A percentile compares a stretch with the other conserved stretches of the same genome.
Conservation (phyloP, 208 protist species). For the Leishmania lainsoni region DNA sequence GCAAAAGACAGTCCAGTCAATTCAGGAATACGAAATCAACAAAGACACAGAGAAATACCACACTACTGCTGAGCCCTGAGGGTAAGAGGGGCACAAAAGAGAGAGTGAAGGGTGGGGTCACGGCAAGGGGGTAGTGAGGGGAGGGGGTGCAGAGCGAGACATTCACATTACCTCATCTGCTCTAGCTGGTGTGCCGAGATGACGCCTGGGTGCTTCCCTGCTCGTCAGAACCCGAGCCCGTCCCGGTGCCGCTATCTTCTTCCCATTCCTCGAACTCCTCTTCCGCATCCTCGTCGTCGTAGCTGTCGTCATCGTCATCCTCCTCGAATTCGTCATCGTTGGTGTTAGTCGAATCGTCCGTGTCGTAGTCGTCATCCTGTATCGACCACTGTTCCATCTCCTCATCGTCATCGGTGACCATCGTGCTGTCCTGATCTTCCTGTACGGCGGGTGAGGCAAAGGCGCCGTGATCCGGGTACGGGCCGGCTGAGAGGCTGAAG, state of each 20-base stretch:
- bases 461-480: conserved; percentile 54
- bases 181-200: neutral
- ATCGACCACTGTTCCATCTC: conserved; percentile 45
- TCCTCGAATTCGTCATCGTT: conserved; percentile 31
- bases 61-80: neutral
- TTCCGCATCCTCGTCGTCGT: conserved; percentile 21
- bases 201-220: conserved; percentile 4
- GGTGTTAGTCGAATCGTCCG: conserved; percentile 21
- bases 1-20: neutral
- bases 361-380: conserved; percentile 41
- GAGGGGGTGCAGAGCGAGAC: neutral
- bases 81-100: neutral
- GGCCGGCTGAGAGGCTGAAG: conserved; percentile 81
- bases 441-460: conserved; percentile 64
- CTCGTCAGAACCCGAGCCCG: conserved; percentile 5
- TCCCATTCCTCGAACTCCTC: conserved; percentile 10
- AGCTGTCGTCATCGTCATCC: conserved; percentile 29
- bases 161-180: neutral
- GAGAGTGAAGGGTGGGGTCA: neutral
- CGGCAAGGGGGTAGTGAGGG: neutral
- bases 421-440: conserved; percentile 36
- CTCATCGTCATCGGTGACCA: conserved; percentile 54
- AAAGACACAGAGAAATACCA: neutral
- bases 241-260: conserved; percentile 14
- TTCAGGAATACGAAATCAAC: neutral